A percentile compares a stretch with the other conserved stretches of the same genome.
These are phyloP conservation scores for Colletotrichum sp. DNA, from an alignment of 2,329 filamentous ascomycete species.

Conservation along the genomic window DNA sequence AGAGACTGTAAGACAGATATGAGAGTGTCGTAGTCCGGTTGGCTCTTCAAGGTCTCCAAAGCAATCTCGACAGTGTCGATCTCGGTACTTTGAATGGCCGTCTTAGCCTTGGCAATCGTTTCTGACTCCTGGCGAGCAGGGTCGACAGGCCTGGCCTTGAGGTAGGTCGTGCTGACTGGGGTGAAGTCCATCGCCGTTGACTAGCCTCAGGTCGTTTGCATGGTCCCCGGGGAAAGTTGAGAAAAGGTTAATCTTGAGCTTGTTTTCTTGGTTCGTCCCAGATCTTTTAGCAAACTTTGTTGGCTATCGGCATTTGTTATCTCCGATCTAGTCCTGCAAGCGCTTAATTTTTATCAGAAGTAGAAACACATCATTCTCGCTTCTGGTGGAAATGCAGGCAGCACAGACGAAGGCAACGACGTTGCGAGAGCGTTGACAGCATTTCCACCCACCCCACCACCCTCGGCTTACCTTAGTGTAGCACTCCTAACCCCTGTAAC, in stretches of 20 bases:
- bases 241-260: background rate
- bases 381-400: background rate
- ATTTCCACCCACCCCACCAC: background rate
- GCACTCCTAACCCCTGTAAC: background rate
- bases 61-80: conserved; percentile 51
- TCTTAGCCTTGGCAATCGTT: conserved; percentile 17
- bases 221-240: background rate
- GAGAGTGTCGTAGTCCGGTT: conserved; percentile 67
- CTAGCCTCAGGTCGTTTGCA: background rate
- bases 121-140: conserved; percentile 43
- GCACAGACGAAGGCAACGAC: background rate
- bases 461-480: background rate
- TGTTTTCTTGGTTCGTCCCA: background rate
- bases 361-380: background rate
- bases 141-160: conserved; percentile 40
- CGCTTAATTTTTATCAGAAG: background rate
- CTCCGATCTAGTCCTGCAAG: background rate
- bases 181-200: conserved; percentile 57
- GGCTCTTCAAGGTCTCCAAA: conserved; percentile 63
- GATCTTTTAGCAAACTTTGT: background rate
- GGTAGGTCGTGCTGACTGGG: conserved; percentile 58
- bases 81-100: background rate
- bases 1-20: conserved; percentile 59
- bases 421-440: background rate
- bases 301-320: background rate